Base-by-base conservation (phyloP, 805 yeast genomes). In the Lachancea dasiensis region DNA sequence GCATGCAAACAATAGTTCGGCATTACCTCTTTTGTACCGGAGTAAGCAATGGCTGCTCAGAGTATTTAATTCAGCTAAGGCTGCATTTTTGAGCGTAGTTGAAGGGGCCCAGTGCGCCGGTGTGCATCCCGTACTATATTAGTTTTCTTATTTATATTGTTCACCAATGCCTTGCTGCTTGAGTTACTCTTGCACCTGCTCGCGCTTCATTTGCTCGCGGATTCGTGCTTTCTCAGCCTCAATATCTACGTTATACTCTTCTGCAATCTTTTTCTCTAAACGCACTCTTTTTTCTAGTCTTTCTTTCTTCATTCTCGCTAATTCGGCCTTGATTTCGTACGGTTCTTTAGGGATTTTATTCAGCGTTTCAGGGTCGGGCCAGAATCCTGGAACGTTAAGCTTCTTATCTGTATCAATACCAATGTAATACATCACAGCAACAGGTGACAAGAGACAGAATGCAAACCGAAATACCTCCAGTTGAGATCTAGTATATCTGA, bases 301-400 rank as follows among this genome's bases (percentile, higher is more conserved):
- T 38, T 79, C 95, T 48, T 77, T 74, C 58, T 79, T 77, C 72
- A 89, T 81, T 58, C 95, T 75, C 11, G 95, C 95, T 26, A 89
- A 67, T 56, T 89, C 97, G 1, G 92, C 90, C 57, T 85, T 81
- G 43, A 89, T 86, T 56, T 89, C 96, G 52, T 81, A 84, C 2
- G 87, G 87, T 54, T 89, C 96, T 54, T 87, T 89, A 3, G 97
- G 97, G 24, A 89, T 80, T 63, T 85, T 81, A 58, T 89, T 87
- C 49, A 86, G 70, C 2, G 96, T 82, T 28, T 83, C 82, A 28
- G 96, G 96, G 59, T 87, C 97, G 3, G 97, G 97, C 95, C 95
- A 87, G 63, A 86, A 89, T 15, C 95, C 95, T 6, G 95, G 94
- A 33, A 87, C 79, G 55, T 86, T 85, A 60, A 89, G 78, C 65